Evolutionary conservation across 768 basidiomycete genomes (phyloP), one percentile per base, ranked within the genome.

Genomic region (Brasilioporus rufonigricans): DNA sequence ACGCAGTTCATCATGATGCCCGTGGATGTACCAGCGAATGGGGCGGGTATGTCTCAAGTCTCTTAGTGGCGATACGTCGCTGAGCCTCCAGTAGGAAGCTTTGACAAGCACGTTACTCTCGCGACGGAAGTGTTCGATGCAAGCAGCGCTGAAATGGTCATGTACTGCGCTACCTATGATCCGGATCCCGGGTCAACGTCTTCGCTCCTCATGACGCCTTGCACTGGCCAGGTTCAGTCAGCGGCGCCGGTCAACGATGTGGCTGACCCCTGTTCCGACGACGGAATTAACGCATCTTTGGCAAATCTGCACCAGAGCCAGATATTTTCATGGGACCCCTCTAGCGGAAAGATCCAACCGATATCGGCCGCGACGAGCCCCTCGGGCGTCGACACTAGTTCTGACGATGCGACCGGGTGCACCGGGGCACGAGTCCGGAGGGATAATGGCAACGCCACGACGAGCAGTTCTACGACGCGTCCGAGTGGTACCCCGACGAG

Each of bases 141-240:
- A 23, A 55, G 47, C 10, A 61, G 53, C 12, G 78, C 74, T 0
- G 48, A 61, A 23, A 71, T 73, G 61, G 67, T 72, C 52, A 65
- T 71, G 23, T 82, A 75, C 62, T 90, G 87, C 56, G 82, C 80
- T 6, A 88, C 85, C 5, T 88, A 80, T 63, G 75, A 87, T 58
- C 75, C 82, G 4, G 70, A 75, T 27, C 84, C 85, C 2, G 52
- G 71, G 5, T 60, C 67, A 2, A 73, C 80, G 3, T 73, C 76
- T n/a, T 77, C 80, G 5, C 72, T 89, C 64, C 77, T 75, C 6
- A 75, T 81, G 65, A 67, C 76, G 46, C 64, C 62, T 10, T 89
- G 85, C 60, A 59, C 59, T 8, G 86, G 81, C 58, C 57, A 56
- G 24, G 57, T 44, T 26, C 44, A 45, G 4, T 41, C 55, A 7